These are phyloP conservation scores for Backusella liffmaniae DNA, from an alignment of 192 early-diverging fungal genomes.

Conservation along the genomic window DNA sequence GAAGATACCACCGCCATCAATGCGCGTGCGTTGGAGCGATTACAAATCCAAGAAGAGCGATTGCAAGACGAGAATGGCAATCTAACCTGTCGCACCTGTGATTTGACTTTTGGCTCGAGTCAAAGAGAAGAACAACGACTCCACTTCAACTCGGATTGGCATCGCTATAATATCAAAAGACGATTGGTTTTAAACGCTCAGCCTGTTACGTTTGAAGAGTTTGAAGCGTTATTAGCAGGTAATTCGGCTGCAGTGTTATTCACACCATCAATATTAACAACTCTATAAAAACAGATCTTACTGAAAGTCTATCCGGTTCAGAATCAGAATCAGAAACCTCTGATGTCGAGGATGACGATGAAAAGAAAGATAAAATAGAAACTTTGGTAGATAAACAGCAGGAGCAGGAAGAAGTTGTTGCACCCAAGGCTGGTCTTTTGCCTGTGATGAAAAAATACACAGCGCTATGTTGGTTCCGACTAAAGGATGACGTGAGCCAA, in stretches of 20 bases:
- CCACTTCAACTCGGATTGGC: constrained; percentile 56
- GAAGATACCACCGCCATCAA: neutral
- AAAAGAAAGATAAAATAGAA: constrained; percentile 3
- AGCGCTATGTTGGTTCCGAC: constrained; percentile 39
- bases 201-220: constrained; percentile 44
- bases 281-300: constrained; percentile 24
- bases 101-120: constrained; percentile 28
- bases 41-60: constrained; percentile 21
- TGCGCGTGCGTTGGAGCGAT: constrained; percentile 7
- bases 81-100: constrained; percentile 46
- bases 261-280: neutral
- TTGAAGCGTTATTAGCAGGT: constrained; percentile 54
- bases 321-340: constrained; percentile 32
- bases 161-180: constrained; percentile 58
- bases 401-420: constrained; percentile 4
- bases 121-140: constrained; percentile 41
- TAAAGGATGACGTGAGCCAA: constrained; percentile 14
- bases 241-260: neutral
- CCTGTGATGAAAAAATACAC: constrained; percentile 20
- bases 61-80: constrained; percentile 13
- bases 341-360: constrained; percentile 20
- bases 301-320: constrained; percentile 51
- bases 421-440: neutral
- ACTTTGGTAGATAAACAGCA: constrained; percentile 1
- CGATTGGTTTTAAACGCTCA: constrained; percentile 28